These are phyloP conservation scores for Aotearoamyces nothofagi DNA, from an alignment of 2,329 filamentous ascomycete genomes.

Conservation along the genomic window DNA sequence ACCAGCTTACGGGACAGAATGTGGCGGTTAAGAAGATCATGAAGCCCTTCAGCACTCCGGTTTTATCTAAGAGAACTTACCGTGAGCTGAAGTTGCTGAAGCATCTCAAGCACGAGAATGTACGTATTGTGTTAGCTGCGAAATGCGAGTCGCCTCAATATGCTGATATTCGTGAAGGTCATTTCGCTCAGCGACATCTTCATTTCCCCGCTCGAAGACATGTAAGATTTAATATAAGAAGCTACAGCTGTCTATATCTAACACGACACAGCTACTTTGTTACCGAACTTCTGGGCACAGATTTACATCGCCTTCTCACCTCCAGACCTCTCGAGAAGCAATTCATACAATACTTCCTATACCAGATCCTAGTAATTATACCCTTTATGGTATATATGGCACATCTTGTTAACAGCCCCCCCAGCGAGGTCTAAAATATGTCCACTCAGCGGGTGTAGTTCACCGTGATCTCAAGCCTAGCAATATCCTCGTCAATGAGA, in stretches of 20 bases:
- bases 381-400: not conserved
- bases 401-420: slow-evolving; percentile 9
- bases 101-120: slow-evolving; percentile 93
- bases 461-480: slow-evolving; percentile 96
- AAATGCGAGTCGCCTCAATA: slow-evolving; percentile 1
- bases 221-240: too few relatives aligned
- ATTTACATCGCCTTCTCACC: slow-evolving; percentile 87
- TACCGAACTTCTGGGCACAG: slow-evolving; percentile 91
- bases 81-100: slow-evolving; percentile 94
- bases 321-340: slow-evolving; percentile 96
- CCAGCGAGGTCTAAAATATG: slow-evolving; percentile 94
- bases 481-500: slow-evolving; percentile 99
- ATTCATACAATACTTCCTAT: slow-evolving; percentile 99
- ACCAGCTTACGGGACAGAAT: slow-evolving; percentile 92
- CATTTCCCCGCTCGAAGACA: slow-evolving; percentile 96
- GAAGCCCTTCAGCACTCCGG: slow-evolving; percentile 99
- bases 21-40: slow-evolving; percentile 99
- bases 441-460: slow-evolving; percentile 94
- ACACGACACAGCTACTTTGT: slow-evolving; percentile 95
- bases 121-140: slow-evolving; percentile 22
- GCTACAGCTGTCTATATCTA: too few relatives aligned
- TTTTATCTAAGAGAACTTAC: slow-evolving; percentile 94
- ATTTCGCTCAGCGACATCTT: slow-evolving; percentile 99
- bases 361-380: slow-evolving; percentile 79
- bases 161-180: slow-evolving; percentile 39